Base-by-base conservation (phyloP, 2,329 filamentous ascomycete genomes). In the Hortaea werneckii region DNA sequence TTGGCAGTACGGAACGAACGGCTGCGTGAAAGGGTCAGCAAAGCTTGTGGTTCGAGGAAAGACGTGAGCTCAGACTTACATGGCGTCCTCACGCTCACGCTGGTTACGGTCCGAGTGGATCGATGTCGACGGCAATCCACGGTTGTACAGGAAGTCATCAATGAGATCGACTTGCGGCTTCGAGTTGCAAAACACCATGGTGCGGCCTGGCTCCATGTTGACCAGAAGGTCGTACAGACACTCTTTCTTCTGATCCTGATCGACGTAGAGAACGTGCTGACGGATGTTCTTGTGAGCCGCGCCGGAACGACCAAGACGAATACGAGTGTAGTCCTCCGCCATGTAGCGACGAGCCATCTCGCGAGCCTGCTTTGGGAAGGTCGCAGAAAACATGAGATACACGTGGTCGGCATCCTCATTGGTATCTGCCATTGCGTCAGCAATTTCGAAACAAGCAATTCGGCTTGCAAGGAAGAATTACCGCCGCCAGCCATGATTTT, bases 21-120 rank as follows among this genome's bases (percentile, higher is more conserved):
- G 42, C 77, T 79, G 47, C 29, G 42, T 20, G 5, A 5, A 8
- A 40, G 10, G 29, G 32, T 35, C n/a, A 35, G 32, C 32, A n/a
- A 9, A n/a, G 8, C 9, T n/a, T 35, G 8, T 12, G 12, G 9
- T 35, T 9, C 5, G 11, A 37, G 32, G 42, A 11, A 43, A 30
- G 35, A 10, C 11, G 9, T 42, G 29, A 12, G 12, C n/a, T 37
- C 28, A 42, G n/a, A 70, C 75, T 70, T 67, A 79, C 80, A 96
- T 77, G 1, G 90, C 83, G 61, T 94, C 88, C 64, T 96, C 90
- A 53, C 92, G 85, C 72, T 96, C 90, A 50, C 78, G 77, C 67
- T 96, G 92, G 35, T 85, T 94, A 26, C 90, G 85, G 47, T 88
- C 86, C 1, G 80, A 73, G 55, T 96, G 92, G 55, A 96, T 94